Evolutionary conservation across 768 basidiomycete species (phyloP).

Genomic region (Mycena vitilis): DNA sequence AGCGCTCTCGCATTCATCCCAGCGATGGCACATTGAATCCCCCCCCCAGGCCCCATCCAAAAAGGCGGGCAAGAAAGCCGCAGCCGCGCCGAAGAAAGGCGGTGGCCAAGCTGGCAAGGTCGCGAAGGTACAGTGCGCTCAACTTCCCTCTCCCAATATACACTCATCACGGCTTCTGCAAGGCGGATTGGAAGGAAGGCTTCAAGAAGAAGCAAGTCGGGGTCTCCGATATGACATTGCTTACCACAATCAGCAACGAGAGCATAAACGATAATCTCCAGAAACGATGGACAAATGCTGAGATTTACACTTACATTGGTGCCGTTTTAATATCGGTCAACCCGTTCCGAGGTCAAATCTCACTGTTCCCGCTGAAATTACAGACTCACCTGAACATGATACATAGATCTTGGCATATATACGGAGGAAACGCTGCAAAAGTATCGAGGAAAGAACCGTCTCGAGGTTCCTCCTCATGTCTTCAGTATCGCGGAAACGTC

Average conservation of each 20-base stretch:
- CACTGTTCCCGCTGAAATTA: slow-evolving; percentile 14
- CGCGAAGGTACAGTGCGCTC: slow-evolving; percentile 70
- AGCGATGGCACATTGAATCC: slow-evolving; percentile 21
- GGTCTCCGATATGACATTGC: slow-evolving; percentile 97
- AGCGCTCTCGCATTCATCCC: slow-evolving; percentile 21
- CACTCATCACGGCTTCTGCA: slow-evolving; percentile 33
- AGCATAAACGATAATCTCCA: slow-evolving; percentile 97
- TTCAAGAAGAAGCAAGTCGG: slow-evolving; percentile 99
- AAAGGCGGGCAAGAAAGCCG: slow-evolving; percentile 89
- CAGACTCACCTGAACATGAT: slow-evolving; percentile 26
- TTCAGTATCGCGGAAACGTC: slow-evolving; percentile 97
- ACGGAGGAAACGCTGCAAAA: slow-evolving; percentile 86
- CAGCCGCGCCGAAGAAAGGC: slow-evolving; percentile 72
- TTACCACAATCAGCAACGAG: slow-evolving; percentile 97
- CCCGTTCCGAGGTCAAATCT: slow-evolving; percentile 84
- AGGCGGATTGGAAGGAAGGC: slow-evolving; percentile 99
- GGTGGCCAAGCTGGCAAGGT: slow-evolving; percentile 68
- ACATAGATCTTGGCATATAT: slow-evolving; percentile 94
- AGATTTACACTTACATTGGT: slow-evolving; percentile 99
- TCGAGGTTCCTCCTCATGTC: slow-evolving; percentile 98
- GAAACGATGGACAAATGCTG: slow-evolving; percentile 93
- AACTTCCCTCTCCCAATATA: slow-evolving; percentile 6
- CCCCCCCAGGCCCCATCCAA: slow-evolving; percentile 80
- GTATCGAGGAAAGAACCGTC: slow-evolving; percentile 96
- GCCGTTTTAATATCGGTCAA: slow-evolving; percentile 99